Evolutionary conservation across 1,139 yeast genomes (phyloP).

Genomic region (Blastobotrys buckinghamii): DNA sequence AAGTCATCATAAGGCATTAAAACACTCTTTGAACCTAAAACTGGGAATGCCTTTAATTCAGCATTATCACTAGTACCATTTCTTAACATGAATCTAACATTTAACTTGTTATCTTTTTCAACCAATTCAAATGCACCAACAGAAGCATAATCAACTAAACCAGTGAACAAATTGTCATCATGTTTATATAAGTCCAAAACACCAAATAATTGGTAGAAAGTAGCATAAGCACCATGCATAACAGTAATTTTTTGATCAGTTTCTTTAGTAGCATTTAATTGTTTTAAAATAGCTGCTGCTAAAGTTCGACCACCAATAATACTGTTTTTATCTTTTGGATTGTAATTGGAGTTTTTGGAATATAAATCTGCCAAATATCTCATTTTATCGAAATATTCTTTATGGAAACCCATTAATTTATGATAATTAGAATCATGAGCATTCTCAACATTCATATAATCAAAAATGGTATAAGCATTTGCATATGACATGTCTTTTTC

Average conservation of each 20-base stretch:
- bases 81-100: conserved; percentile 39
- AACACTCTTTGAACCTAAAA: conserved; percentile 31
- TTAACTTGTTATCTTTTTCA: conserved; percentile 25
- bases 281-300: conserved; percentile 31
- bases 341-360: conserved; percentile 36
- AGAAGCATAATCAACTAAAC: conserved; percentile 42
- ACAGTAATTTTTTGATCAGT: conserved; percentile 36
- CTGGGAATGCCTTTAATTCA: conserved; percentile 30
- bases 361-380: conserved; percentile 36
- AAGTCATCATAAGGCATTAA: conserved; percentile 36
- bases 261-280: conserved; percentile 34
- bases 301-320: conserved; percentile 39
- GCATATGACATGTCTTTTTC: conserved; percentile 33
- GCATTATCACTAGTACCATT: conserved; percentile 37
- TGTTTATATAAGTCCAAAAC: conserved; percentile 31
- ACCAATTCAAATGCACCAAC: conserved; percentile 40
- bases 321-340: conserved; percentile 27
- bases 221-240: conserved; percentile 40
- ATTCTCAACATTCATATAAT: conserved; percentile 35
- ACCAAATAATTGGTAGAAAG: conserved; percentile 38
- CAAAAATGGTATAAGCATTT: conserved; percentile 38
- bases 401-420: conserved; percentile 23
- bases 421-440: conserved; percentile 38
- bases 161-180: conserved; percentile 35
- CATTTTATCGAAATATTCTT: conserved; percentile 29